A percentile compares a stretch with the other conserved stretches of the same genome.
phyloP scores from a whole-genome alignment of 2,329 filamentous ascomycete genomes.

The Aspergillus sergii region DNA sequence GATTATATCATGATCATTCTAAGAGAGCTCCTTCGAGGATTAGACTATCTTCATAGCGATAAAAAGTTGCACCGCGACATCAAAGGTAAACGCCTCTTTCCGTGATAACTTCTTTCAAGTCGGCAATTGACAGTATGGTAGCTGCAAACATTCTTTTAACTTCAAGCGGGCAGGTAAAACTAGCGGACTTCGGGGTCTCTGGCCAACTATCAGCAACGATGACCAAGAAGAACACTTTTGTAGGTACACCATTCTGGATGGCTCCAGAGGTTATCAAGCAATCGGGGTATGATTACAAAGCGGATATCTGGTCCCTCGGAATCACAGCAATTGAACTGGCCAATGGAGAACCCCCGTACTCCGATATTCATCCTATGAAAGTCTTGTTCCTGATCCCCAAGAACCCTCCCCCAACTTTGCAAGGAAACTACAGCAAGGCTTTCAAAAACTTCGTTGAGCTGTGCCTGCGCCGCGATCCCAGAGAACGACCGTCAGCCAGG shows the following conservation, averaged over 20 bases:
- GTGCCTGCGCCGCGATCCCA: slow-evolving; percentile 85
- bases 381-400: slow-evolving; percentile 96
- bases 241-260: slow-evolving; percentile 99
- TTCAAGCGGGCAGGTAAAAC: slow-evolving; percentile 90
- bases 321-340: slow-evolving; percentile 93
- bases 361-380: slow-evolving; percentile 98
- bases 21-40: slow-evolving; percentile 80
- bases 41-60: slow-evolving; percentile 92
- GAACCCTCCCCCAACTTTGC: slow-evolving; percentile 80
- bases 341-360: slow-evolving; percentile 89
- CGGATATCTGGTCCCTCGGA: slow-evolving; percentile 95
- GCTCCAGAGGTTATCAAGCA: slow-evolving; percentile 98
- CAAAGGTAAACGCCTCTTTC: slow-evolving; percentile 66
- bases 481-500: slow-evolving; percentile 81
- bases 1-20: slow-evolving; percentile 97
- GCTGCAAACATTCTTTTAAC: slow-evolving; percentile 91
- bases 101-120: too few species aligned
- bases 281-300: slow-evolving; percentile 96
- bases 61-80: slow-evolving; percentile 97
- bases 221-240: slow-evolving; percentile 99
- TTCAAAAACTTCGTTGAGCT: slow-evolving; percentile 85
- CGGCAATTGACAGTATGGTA: slow-evolving; percentile 40
- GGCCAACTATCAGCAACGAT: slow-evolving; percentile 95
- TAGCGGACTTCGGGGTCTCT: slow-evolving; percentile 96
- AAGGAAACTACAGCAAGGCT: slow-evolving; percentile 77